Evolutionary conservation across 352 stramenopile species (phyloP).

Genomic region (Bremia lactucae): DNA sequence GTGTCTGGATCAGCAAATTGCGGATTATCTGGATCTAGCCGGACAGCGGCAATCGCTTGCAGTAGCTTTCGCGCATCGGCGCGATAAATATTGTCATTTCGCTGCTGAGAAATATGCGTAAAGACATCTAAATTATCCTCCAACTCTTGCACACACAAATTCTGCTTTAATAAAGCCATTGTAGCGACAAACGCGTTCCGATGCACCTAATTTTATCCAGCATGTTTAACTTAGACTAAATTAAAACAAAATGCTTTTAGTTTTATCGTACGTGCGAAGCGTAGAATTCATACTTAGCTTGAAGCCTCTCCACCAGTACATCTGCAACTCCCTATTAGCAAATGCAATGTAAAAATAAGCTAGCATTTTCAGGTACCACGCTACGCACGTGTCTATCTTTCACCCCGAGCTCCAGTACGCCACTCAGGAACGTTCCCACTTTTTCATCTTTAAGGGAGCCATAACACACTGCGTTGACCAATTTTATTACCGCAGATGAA

Average conservation of each 20-base stretch:
- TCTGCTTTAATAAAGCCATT: constrained; percentile 64
- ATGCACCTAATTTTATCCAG: no score
- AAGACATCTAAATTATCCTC: constrained; percentile 70
- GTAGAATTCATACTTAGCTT: constrained; percentile 78
- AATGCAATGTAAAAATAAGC: not conserved
- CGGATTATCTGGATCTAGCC: constrained; percentile 66
- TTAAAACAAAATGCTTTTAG: no score
- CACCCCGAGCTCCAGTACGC: constrained; percentile 53
- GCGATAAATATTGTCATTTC: constrained; percentile 75
- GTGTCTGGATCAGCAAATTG: constrained; percentile 59
- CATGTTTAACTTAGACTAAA: no score
- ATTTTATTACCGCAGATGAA: constrained; percentile 47
- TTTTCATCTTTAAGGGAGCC: constrained; percentile 65
- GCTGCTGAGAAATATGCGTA: constrained; percentile 77
- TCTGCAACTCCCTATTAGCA: constrained; percentile 53
- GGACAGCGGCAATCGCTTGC: constrained; percentile 70
- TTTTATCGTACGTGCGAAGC: constrained; percentile 51
- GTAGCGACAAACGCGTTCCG: constrained; percentile 63
- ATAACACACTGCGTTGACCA: constrained; percentile 81
- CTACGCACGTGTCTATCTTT: constrained; percentile 55
- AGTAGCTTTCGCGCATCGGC: constrained; percentile 73
- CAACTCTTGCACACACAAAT: constrained; percentile 69
- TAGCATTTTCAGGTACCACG: not conserved
- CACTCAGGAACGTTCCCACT: constrained; percentile 50
- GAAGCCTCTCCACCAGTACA: constrained; percentile 75